Conservation (phyloP, 345 rosid species). For the Eucalyptus regnans region DNA sequence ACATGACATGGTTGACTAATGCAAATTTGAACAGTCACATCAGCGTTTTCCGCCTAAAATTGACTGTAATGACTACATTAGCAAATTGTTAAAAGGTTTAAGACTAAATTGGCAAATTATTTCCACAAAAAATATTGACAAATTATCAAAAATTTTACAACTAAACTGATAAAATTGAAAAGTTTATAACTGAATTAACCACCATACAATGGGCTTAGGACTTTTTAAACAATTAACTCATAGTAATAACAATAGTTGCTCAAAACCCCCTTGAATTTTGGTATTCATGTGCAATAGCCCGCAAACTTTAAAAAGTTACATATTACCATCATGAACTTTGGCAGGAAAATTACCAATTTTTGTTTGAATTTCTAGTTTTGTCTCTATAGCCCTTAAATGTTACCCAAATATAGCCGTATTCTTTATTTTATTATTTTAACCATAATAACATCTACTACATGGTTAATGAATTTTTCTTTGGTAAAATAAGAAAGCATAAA, state of each 20-base stretch:
- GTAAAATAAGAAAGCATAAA: too few species aligned
- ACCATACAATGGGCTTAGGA: not conserved
- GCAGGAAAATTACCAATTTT: too few species aligned
- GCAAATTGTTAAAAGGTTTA: too few species aligned
- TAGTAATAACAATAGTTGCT: not conserved
- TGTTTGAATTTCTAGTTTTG: not conserved
- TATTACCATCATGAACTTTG: too few species aligned
- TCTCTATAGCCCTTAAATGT: not conserved
- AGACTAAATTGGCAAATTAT: too few species aligned
- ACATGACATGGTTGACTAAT: fast-evolving
- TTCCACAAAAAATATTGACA: not conserved
- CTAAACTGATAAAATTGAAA: too few species aligned
- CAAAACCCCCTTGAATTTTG: not conserved
- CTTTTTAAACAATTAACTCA: not conserved
- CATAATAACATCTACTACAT: not conserved
- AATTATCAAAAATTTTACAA: not conserved
- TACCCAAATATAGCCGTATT: not conserved
- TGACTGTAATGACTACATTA: fast-evolving
- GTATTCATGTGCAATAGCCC: not conserved
- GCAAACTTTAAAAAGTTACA: too few species aligned
- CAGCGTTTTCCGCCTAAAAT: fast-evolving
- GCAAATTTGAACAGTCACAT: too few species aligned
- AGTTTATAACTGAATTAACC: fast-evolving
- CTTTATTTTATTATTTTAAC: too few species aligned
- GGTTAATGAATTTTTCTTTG: not conserved